phyloP scores from a whole-genome alignment of 2,329 filamentous ascomycete species.

The Sphaerulina vaccinii region DNA sequence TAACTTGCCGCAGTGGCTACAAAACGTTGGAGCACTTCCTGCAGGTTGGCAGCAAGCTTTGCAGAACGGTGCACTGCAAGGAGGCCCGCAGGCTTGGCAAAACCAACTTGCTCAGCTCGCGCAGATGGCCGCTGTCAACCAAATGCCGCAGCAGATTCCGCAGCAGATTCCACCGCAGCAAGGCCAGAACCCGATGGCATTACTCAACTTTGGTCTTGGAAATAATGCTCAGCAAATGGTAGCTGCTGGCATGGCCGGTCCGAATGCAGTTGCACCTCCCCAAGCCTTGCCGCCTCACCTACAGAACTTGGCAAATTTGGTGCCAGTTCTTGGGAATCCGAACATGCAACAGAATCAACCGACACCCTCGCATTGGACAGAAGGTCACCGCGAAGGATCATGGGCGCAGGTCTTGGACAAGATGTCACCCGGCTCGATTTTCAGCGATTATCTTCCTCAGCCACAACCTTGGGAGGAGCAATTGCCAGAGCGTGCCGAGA shows the following conservation, averaged over 20 bases:
- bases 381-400: constrained; percentile 44
- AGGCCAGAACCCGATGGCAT: background rate
- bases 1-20: constrained; percentile 12
- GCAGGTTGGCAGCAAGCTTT: constrained; percentile 9
- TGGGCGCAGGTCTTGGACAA: constrained; percentile 53
- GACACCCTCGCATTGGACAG: constrained; percentile 36
- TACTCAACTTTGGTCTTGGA: background rate
- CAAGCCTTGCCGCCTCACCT: no score
- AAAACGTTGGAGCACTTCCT: background rate
- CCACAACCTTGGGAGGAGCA: constrained; percentile 33
- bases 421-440: constrained; percentile 50
- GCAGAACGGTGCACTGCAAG: constrained; percentile 17
- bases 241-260: background rate
- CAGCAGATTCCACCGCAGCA: no score
- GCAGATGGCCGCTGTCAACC: background rate
- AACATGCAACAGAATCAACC: no score
- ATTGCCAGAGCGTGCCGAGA: constrained; percentile 27
- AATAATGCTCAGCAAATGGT: background rate
- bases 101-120: background rate
- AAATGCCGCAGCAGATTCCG: background rate
- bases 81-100: background rate
- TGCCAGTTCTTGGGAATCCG: no score
- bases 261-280: background rate
- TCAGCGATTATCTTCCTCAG: constrained; percentile 43
- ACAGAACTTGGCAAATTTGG: no score